A percentile compares a stretch with the other conserved stretches of the same genome.
Evolutionary conservation across 2,329 filamentous ascomycete species (phyloP).

Genomic region (Aspergillus calidoustus): DNA sequence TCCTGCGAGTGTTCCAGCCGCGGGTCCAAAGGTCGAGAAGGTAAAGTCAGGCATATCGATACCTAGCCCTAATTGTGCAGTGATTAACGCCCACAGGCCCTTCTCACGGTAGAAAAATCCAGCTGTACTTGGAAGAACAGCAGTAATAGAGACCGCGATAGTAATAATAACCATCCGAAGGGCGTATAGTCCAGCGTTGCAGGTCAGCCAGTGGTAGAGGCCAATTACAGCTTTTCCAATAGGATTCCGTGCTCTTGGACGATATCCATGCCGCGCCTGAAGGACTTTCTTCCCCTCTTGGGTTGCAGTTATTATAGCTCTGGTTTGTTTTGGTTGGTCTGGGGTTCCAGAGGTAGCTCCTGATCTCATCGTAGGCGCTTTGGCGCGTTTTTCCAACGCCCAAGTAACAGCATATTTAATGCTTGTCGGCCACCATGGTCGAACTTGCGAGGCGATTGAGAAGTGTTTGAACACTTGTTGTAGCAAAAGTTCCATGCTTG

Average conservation of each 20-base stretch:
- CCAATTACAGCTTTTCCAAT: slow-evolving; percentile 34
- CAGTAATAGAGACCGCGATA: slow-evolving; percentile 50
- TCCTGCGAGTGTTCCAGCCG: slow-evolving; percentile 52
- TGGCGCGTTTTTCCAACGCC: slow-evolving; percentile 12
- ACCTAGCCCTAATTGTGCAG: slow-evolving; percentile 54
- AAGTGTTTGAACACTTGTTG: slow-evolving; percentile 44
- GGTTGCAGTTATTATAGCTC: slow-evolving; percentile 42
- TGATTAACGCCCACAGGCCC: slow-evolving; percentile 59
- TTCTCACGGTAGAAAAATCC: slow-evolving; percentile 59
- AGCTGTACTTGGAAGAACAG: slow-evolving; percentile 47
- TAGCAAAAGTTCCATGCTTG: slow-evolving; percentile 34
- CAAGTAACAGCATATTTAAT: slow-evolving; percentile 35
- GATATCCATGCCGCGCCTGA: slow-evolving; percentile 41
- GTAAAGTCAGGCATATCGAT: slow-evolving; percentile 58
- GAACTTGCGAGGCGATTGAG: slow-evolving; percentile 37
- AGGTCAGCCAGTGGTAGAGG: slow-evolving; percentile 48
- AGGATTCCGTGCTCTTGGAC: slow-evolving; percentile 30
- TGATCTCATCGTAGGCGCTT: slow-evolving; percentile 26
- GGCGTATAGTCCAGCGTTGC: slow-evolving; percentile 51
- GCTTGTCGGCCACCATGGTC: slow-evolving; percentile 51
- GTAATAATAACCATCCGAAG: slow-evolving; percentile 55
- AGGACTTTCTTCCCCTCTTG: slow-evolving; percentile 32
- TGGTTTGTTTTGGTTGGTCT: slow-evolving; percentile 29
- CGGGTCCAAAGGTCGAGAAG: slow-evolving; percentile 50
- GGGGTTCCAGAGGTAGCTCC: slow-evolving; percentile 29